Conservation (phyloP, 208 protist species). For the Leishmania major region DNA sequence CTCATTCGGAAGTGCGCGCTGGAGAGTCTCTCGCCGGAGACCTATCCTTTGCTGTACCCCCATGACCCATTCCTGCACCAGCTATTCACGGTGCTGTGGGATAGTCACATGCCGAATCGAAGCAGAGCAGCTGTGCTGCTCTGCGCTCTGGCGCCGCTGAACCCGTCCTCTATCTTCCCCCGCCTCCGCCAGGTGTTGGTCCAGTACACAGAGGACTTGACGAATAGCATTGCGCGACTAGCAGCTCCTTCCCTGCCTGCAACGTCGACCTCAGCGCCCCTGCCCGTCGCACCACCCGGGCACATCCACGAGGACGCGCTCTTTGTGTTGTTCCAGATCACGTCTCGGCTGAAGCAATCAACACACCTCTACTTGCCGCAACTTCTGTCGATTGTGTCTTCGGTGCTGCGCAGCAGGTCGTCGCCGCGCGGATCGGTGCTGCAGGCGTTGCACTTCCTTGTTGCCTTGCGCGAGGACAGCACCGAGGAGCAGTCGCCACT, state of each 20-base stretch:
- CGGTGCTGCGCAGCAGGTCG: slow-evolving; percentile 31
- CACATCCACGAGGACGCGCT: slow-evolving; percentile 29
- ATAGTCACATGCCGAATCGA: slow-evolving; percentile 63
- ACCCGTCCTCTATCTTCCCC: slow-evolving; percentile 64
- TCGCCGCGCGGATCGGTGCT: slow-evolving; percentile 50
- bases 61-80: slow-evolving; percentile 61
- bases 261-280: slow-evolving; percentile 43
- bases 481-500: slow-evolving; percentile 53
- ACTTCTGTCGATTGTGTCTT: slow-evolving; percentile 29
- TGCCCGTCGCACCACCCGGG: slow-evolving; percentile 4
- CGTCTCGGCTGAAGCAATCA: slow-evolving; percentile 23
- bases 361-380: slow-evolving; percentile 30
- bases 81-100: slow-evolving; percentile 72
- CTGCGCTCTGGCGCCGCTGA: slow-evolving; percentile 59
- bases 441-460: slow-evolving; percentile 60
- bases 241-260: background rate
- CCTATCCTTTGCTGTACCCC: slow-evolving; percentile 71
- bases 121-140: slow-evolving; percentile 65
- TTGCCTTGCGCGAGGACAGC: slow-evolving; percentile 74
- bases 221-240: slow-evolving; percentile 4
- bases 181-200: slow-evolving; percentile 69
- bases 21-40: slow-evolving; percentile 46
- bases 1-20: slow-evolving; percentile 64
- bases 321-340: slow-evolving; percentile 22
- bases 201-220: slow-evolving; percentile 56